Conservation (phyloP, 495 filamentous ascomycete genomes). For the Saxophila tyrrhenica region DNA sequence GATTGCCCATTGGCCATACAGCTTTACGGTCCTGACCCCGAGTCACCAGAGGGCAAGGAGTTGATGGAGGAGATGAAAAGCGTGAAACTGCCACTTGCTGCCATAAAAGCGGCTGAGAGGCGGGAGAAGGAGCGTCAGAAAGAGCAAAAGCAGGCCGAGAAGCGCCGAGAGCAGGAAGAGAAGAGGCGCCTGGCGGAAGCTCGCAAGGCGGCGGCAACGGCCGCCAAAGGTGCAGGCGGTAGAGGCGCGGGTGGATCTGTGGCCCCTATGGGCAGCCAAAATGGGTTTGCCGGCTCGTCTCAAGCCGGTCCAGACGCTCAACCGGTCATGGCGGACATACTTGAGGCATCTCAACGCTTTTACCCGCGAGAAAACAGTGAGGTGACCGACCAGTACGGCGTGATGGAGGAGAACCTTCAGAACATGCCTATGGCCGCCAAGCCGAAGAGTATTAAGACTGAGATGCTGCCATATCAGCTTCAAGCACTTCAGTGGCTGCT, state of each 20-base stretch:
- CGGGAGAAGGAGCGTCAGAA: constrained; percentile 33
- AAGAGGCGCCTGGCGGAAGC: constrained; percentile 14
- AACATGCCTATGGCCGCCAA: constrained; percentile 63
- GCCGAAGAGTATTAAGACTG: constrained; percentile 50
- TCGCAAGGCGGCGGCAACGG: constrained; percentile 9
- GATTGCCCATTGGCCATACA: constrained; percentile 61
- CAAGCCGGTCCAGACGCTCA: constrained; percentile 7
- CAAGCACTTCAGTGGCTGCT: constrained; percentile 77
- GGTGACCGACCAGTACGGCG: constrained; percentile 57
- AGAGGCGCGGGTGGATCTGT: not conserved
- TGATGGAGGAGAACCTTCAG: constrained; percentile 55
- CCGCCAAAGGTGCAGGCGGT: constrained; percentile 4
- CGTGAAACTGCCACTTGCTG: constrained; percentile 45
- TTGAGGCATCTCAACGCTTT: constrained; percentile 57
- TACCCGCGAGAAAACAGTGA: constrained; percentile 56
- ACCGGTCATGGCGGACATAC: constrained; percentile 48
- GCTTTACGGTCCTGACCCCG: constrained; percentile 55
- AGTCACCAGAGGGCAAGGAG: constrained; percentile 10
- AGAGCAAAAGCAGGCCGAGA: constrained; percentile 16
- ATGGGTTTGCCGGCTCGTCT: not conserved
- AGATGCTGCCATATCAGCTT: constrained; percentile 71
- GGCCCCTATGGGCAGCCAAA: not conserved
- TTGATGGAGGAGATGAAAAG: constrained; percentile 51
- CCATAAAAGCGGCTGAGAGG: constrained; percentile 35
- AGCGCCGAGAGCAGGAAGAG: constrained; percentile 18